Conservation (phyloP, 495 filamentous ascomycete species). For the Trichoderma virens region DNA sequence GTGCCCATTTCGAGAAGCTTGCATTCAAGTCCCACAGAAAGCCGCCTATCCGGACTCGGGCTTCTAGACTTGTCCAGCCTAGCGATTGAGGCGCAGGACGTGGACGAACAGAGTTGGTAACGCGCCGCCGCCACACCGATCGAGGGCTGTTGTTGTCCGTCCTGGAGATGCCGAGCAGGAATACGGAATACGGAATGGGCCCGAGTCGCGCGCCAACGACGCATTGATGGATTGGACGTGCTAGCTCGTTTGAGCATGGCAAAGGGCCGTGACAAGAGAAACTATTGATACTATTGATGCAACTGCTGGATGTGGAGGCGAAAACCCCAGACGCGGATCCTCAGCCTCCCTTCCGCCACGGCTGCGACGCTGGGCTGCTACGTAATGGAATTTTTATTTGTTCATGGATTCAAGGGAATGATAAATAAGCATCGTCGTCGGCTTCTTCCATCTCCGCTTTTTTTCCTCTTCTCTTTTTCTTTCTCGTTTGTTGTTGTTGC, state of each 20-base stretch:
- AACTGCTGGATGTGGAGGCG: too few species aligned
- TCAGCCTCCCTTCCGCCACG: not conserved
- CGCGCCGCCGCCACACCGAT: constrained; percentile 4
- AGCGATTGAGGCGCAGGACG: constrained; percentile 1
- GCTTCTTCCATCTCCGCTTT: too few species aligned
- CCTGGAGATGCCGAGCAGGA: not conserved
- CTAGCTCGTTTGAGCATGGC: not conserved
- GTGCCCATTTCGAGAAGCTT: too few species aligned
- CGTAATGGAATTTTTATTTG: not conserved
- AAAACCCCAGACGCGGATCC: constrained; percentile 4
- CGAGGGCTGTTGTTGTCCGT: not conserved
- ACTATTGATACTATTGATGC: not conserved
- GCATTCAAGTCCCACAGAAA: not conserved
- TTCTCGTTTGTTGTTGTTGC: too few species aligned
- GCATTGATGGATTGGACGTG: too few species aligned
- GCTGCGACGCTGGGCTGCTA: constrained; percentile 2
- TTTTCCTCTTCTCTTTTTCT: too few species aligned
- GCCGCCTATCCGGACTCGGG: not conserved
- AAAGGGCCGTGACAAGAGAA: not conserved
- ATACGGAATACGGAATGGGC: not conserved
- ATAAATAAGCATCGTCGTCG: too few species aligned
- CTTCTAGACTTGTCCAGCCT: not conserved
- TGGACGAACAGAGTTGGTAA: not conserved
- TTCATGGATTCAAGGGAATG: not conserved
- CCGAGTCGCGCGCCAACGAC: too few species aligned